Base-by-base conservation (phyloP, 2,329 filamentous ascomycete genomes). In the Fusarium sp. region DNA sequence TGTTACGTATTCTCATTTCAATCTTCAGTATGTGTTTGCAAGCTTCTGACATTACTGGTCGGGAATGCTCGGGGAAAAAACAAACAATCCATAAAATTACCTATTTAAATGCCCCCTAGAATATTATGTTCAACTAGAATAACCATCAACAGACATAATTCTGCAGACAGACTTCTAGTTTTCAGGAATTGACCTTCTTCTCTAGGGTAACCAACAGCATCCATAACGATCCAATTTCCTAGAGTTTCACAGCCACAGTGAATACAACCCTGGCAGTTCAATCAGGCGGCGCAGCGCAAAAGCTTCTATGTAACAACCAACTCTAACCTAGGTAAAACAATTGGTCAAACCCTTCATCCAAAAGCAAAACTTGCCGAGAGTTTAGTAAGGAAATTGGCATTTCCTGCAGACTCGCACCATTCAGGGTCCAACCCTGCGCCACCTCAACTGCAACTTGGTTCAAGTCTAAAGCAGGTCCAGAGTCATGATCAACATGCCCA, bases 101-200 rank as follows among this genome's bases (percentile, higher is more conserved):
- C 5, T 6, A 5, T 4, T 23, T 10, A 4, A 10, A 23, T 31
- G 4, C 1, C 6, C 7, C 3, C 3, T 4, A 14, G 15, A 14
- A 7, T n/a, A 14, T 2, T 10, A 23, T 49, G 3, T 0, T 16
- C 3, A 29, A n/a, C 8, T 6, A 8, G 14, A 18, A 31, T 7
- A 4, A 18, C 4, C 21, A 15, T 7, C 3, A 1, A 19, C 8
- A 33, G 10, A 18, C 2, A 3, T 6, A 2, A 31, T 18, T 48
- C 15, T 18, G 3, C 4, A 7, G 15, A 9, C 3, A 0, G 6
- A 31, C 2, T 14, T 5, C 10, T 0, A 3, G 3, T 31, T 6
- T 31, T 51, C 12, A 11, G 48, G 29, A 35, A n/a, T 51, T 51
- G 9, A 2, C n/a, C 16, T 16, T 15, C 1, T 0, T 6, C 4